Evolutionary conservation across 176 grass and related monocot genomes (phyloP), one percentile per base, ranked within the genome.

Genomic region (Typha latifolia): DNA sequence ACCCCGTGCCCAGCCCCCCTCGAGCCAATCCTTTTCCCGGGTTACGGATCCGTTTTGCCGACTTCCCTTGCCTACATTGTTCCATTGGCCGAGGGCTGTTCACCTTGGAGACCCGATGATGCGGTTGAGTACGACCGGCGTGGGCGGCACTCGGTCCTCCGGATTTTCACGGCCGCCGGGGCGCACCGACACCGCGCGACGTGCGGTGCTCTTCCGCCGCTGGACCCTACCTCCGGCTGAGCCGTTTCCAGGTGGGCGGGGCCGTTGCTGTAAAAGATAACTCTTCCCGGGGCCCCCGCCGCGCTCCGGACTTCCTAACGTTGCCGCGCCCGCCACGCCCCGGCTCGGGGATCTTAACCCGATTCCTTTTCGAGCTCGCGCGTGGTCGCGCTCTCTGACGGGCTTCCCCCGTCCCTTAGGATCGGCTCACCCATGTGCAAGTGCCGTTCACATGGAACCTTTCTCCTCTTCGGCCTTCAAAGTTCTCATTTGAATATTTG

Each of bases 211-310:
- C 84, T 87, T 87, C 49, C 76, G 71, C 71, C 80, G 57, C 79
- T 73, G 56, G 73, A 84, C 77, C 81, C 76, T 85, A 85, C 82
- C 83, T 86, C 69, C 66, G 80, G 77, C 73, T 86, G 70, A 86
- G 75, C 77, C 74, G 69, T 72, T 86, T 84, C 77, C 62, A 81
- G 84, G 77, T 86, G 68, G 80, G 74, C 66, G n/a, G 15, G 83
- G 83, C 73, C 77, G 73, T 91, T 91, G 77, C 62, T 81, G 73
- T n/a, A 90, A 86, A 86, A 86, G 73, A 86, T 86, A 86, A 86
- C 80, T 89, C 81, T 89, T 89, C 81, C 78, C 73, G 74, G 69
- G 78, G 86, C 70, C 78, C 86, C 78, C 81, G 70, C 78, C 78
- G 62, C 66, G 70, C 86, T 84, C 78, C 70, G 66, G 86, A 89